Percentiles rank a stretch among this genome's conserved stretches.
Conservation (phyloP, 495 filamentous ascomycete genomes). For the Poronia punctata region DNA sequence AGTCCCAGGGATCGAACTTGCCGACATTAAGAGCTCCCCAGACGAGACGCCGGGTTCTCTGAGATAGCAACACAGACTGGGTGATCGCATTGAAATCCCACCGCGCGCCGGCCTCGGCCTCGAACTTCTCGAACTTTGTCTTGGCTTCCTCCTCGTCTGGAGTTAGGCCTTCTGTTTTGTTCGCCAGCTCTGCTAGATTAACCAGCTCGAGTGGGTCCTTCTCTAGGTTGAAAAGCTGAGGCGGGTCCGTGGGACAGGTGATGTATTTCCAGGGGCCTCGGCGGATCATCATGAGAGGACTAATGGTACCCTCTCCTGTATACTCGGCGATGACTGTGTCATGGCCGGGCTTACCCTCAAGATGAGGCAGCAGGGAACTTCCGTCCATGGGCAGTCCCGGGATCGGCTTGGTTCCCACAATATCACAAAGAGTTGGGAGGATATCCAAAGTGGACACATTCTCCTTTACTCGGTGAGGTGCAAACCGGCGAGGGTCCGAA, state of each 20-base stretch:
- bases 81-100: slow-evolving; percentile 74
- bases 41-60: slow-evolving; percentile 64
- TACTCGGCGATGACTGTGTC: slow-evolving; percentile 85
- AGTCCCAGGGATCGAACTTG: slow-evolving; percentile 67
- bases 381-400: slow-evolving; percentile 69
- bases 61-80: slow-evolving; percentile 57
- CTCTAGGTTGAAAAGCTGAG: slow-evolving; percentile 69
- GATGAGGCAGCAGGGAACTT: slow-evolving; percentile 60
- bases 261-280: slow-evolving; percentile 78
- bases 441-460: slow-evolving; percentile 85
- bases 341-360: slow-evolving; percentile 52
- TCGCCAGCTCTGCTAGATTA: slow-evolving; percentile 53
- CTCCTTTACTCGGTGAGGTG: slow-evolving; percentile 58
- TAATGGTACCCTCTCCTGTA: slow-evolving; percentile 79
- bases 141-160: slow-evolving; percentile 35
- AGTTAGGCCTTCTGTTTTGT: slow-evolving; percentile 27
- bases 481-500: slow-evolving; percentile 60
- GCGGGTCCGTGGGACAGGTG: slow-evolving; percentile 70
- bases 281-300: slow-evolving; percentile 85
- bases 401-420: slow-evolving; percentile 61
- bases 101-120: slow-evolving; percentile 53
- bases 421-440: slow-evolving; percentile 72
- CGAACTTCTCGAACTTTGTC: slow-evolving; percentile 51
- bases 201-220: slow-evolving; percentile 65
- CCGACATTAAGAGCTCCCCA: slow-evolving; percentile 70